A percentile compares a stretch with the other conserved stretches of the same genome.
Conservation (phyloP, 2,329 filamentous ascomycete genomes). For the Dactylellina leptospora region DNA sequence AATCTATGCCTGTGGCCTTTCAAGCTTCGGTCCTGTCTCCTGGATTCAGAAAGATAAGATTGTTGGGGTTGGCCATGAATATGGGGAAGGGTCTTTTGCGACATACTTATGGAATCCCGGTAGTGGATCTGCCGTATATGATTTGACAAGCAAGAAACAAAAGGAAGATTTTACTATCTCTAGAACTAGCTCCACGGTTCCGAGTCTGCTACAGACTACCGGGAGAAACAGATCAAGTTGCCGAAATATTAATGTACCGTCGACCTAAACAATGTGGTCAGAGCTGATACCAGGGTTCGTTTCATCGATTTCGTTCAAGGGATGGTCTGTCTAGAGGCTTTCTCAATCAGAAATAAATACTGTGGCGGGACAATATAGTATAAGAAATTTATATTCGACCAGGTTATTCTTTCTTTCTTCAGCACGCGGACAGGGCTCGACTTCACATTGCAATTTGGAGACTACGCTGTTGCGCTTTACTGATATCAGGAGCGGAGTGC, state of each 20-base stretch:
- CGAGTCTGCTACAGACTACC: constrained; percentile 42
- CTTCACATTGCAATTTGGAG: constrained; percentile 7
- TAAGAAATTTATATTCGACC: constrained; percentile 27
- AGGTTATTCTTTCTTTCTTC: constrained; percentile 30
- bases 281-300: constrained; percentile 51
- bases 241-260: constrained; percentile 44
- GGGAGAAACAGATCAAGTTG: constrained; percentile 50
- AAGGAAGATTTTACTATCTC: constrained; percentile 15
- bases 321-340: constrained; percentile 42
- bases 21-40: constrained; percentile 22
- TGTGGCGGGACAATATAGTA: constrained; percentile 41
- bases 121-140: constrained; percentile 42
- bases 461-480: constrained; percentile 21
- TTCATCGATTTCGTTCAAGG: constrained; percentile 50
- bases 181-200: constrained; percentile 27
- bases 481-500: constrained; percentile 22
- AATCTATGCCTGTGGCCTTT: constrained; percentile 28
- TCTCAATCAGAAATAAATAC: constrained; percentile 20
- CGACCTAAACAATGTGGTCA: constrained; percentile 42
- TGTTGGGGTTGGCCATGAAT: constrained; percentile 40
- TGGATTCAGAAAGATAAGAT: constrained; percentile 46
- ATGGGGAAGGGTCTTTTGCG: constrained; percentile 48
- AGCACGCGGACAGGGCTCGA: constrained; percentile 21
- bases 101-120: constrained; percentile 54
- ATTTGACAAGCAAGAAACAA: constrained; percentile 20